Evolutionary conservation across 805 yeast genomes (phyloP).

Genomic region (Candida ipomoeae): DNA sequence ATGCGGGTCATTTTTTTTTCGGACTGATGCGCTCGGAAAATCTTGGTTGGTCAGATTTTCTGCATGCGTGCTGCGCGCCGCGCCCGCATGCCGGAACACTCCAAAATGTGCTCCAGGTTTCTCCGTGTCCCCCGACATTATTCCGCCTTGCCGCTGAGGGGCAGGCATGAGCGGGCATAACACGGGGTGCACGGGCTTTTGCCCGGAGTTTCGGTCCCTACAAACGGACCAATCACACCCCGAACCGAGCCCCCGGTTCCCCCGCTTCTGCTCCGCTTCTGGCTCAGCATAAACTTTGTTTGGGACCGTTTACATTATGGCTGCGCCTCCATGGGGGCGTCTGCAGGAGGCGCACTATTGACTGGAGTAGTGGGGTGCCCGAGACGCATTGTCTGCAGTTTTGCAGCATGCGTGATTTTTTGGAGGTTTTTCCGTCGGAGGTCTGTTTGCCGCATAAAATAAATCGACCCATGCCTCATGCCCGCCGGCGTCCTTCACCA

Average conservation of each 20-base stretch:
- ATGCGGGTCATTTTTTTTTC: constrained; percentile 5
- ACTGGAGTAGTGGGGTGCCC: constrained; percentile 3
- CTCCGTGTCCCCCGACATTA: constrained; percentile 15
- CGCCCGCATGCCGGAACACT: constrained; percentile 5
- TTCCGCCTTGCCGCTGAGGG: neutral
- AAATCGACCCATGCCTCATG: neutral
- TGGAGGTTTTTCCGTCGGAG: constrained; percentile 1
- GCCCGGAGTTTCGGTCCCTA: accelerated
- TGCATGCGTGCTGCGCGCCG: constrained; percentile 9
- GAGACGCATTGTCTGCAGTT: neutral
- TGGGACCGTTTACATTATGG: neutral
- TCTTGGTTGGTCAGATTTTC: constrained; percentile 6
- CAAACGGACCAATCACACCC: too few relatives aligned
- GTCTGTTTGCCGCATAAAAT: neutral
- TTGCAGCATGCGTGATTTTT: neutral
- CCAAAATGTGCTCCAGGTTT: constrained; percentile 17
- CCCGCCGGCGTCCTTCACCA: too few relatives aligned
- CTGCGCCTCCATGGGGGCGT: constrained; percentile 2
- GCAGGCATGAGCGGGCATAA: too few relatives aligned
- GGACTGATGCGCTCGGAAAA: constrained; percentile 9
- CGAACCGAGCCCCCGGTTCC: too few relatives aligned
- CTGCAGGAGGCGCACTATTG: constrained; percentile 1
- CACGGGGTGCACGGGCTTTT: too few relatives aligned
- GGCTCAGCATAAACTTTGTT: neutral
- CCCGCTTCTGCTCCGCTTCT: neutral